Base-by-base conservation (phyloP, 1,139 yeast genomes). In the Protomyces arabidopsidicola region DNA sequence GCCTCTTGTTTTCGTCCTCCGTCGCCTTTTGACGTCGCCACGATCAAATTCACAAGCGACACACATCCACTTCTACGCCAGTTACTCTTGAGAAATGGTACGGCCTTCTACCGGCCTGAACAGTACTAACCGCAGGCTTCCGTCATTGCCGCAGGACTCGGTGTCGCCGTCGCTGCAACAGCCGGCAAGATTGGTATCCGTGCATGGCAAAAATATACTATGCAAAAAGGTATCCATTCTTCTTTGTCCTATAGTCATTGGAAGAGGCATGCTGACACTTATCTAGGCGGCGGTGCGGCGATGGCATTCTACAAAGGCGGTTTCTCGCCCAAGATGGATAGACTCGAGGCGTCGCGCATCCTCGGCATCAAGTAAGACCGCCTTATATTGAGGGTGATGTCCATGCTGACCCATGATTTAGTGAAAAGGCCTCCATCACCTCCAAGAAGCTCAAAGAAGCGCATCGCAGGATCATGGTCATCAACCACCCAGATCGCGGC, bases 401-500 rank as follows among this genome's bases (percentile, higher is more conserved):
- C 27, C 31, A 27, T 27, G 31, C 31, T 27, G 31, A 27, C 31
- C 31, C 31, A 27, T 27, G 31, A 27, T 8, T 8, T 27, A 98
- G 62, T 52, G 62, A 58, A 52, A 58, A 91, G 74, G 81, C 87
- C 42, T 86, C 85, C 35, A 79, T 93, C 70, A 82, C 87, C 16
- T 85, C 87, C 76, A 81, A 87, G 68, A 88, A 84, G 73, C 81
- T 93, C 72, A 91, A 93, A 76, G 98, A 91, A 68, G 89, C 88
- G 62, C 98, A 93, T 76, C 84, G 98, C 77, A 84, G 82, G 74
- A 88, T 89, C 78, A 90, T 93, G 97, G 80, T 93, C 74, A 84
- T 91, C 59, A 93, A 93, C 77, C 98, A 93, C 74, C 98, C 98
- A 12, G 98, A 93, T 78, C 88, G 95, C 74, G 98, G 98, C 60